Percentiles rank a stretch among this genome's conserved stretches.
These are phyloP conservation scores for Cystobasidium ongulense DNA, from an alignment of 768 basidiomycete species.

Conservation along the genomic window DNA sequence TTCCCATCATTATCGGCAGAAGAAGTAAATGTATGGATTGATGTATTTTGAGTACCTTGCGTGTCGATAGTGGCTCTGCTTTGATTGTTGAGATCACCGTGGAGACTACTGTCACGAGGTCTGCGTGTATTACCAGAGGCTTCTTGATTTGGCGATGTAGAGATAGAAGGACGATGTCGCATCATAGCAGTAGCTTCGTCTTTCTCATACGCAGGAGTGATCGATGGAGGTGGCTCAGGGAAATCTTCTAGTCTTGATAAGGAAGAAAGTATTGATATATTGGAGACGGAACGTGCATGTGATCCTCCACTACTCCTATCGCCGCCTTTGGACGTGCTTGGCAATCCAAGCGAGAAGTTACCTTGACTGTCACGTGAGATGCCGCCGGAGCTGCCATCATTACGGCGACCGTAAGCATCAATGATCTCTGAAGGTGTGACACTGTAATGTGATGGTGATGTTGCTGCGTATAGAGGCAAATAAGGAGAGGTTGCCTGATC, in stretches of 20 bases:
- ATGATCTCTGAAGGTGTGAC: constrained; percentile 5
- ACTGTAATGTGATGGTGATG: constrained; percentile 2
- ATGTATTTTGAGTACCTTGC: neutral
- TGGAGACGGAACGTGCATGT: constrained; percentile 15
- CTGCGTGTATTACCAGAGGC: neutral
- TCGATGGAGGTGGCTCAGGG: constrained; percentile 19
- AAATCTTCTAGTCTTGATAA: constrained; percentile 11
- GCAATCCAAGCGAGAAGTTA: constrained; percentile 5
- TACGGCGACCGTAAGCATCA: neutral
- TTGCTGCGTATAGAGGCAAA: neutral
- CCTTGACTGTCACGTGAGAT: constrained; percentile 11
- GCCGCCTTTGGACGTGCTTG: neutral
- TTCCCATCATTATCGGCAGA: neutral
- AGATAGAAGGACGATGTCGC: neutral
- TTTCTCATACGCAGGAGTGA: neutral
- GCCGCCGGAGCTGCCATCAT: neutral
- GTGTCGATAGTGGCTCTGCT: neutral
- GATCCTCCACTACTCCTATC: constrained; percentile 19
- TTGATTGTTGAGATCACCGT: neutral
- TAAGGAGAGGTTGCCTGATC: neutral
- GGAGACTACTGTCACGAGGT: neutral
- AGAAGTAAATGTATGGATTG: constrained; percentile 16
- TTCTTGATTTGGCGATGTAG: neutral
- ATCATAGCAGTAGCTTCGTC: constrained; percentile 5
- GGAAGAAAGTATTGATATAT: neutral